Evolutionary conservation across 75 land plant genomes (phyloP).

Genomic region (Pinus tabuliformis): DNA sequence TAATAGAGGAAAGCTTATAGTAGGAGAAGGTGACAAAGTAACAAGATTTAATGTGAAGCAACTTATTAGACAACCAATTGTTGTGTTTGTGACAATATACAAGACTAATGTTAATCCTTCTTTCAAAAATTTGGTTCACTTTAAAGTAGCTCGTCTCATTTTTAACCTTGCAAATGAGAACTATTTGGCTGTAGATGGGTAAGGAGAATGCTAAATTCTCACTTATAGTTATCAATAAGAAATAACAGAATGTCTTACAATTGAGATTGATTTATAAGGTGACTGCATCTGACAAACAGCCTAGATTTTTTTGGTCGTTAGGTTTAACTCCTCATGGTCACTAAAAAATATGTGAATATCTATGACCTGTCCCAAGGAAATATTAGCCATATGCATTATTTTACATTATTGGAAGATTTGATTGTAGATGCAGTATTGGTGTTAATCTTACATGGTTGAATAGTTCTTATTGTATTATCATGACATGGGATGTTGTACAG

Average conservation of each 20-base stretch:
- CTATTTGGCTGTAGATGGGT: conserved; percentile 91
- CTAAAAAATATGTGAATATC: conserved; percentile 91
- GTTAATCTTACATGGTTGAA: no score
- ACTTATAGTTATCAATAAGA: conserved; percentile 89
- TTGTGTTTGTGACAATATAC: conserved; percentile 75
- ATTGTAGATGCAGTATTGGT: no score
- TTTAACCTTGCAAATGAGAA: conserved; percentile 82
- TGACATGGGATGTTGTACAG: no score
- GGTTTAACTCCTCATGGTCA: conserved; percentile 91
- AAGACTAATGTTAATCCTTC: conserved; percentile 90
- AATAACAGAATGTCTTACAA: conserved; percentile 86
- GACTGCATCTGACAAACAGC: conserved; percentile 78
- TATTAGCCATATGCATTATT: conserved; percentile 89
- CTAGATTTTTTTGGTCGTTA: conserved; percentile 98
- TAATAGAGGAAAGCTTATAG: conserved; percentile 88
- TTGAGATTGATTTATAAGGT: conserved; percentile 96
- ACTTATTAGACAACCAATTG: conserved; percentile 48
- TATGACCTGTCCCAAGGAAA: conserved; percentile 94
- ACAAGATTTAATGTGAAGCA: conserved; percentile 91
- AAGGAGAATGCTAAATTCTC: conserved; percentile 93
- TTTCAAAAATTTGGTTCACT: conserved; percentile 84
- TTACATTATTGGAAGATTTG: conserved; percentile 42
- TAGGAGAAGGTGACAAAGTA: conserved; percentile 96
- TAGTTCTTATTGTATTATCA: no score
- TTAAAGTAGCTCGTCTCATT: conserved; percentile 84